Evolutionary conservation across 441 rosid genomes (phyloP), one percentile per base, ranked within the genome.

Genomic region (Bruguiera hainesii): DNA sequence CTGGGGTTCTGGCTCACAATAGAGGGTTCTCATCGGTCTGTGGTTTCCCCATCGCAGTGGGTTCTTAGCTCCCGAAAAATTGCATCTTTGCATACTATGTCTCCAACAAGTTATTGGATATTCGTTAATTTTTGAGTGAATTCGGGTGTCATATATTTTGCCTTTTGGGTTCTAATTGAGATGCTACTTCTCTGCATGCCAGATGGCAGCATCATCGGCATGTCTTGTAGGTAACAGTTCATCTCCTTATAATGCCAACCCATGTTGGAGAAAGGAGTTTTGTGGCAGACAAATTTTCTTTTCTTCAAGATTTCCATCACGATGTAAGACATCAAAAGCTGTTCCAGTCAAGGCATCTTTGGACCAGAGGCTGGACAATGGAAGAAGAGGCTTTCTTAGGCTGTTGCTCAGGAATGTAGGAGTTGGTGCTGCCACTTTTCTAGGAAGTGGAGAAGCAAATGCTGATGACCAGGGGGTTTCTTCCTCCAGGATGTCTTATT

Each of bases 401-500:
- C 68, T 79, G n/a, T 72, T 88, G 76, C 81, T 90, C 56, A 90
- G 92, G 46, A 85, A 81, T 76, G 80, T 78, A 5, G 91, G 95
- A 61, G 48, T 84, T 4, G 88, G 86, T 42, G 86, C 75, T 55
- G 78, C 86, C 25, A 79, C 91, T 66, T 78, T 90, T 16, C 76
- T 90, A 23, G 85, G 83, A 61, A 76, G 57, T 71, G 91, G 90
- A 21, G 83, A 76, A 71, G 97, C 96, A 1, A 71, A 75, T 67
- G 98, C 98, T 13, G 96, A 90, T 76, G 97, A 85, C 5, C 96
- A 93, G 75, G 98, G 81, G 33, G 89, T 87, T 82, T 90, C 98
- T 71, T 93, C 98, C 53, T 93, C 98, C 31, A 84, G 98, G 78
- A 87, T 93, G 98, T 90, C 97, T 6, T 93, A 93, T 67, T 90